A percentile compares a stretch with the other conserved stretches of the same genome.
phyloP scores from a whole-genome alignment of 495 filamentous ascomycete genomes.

The Sordaria brevicollis region DNA sequence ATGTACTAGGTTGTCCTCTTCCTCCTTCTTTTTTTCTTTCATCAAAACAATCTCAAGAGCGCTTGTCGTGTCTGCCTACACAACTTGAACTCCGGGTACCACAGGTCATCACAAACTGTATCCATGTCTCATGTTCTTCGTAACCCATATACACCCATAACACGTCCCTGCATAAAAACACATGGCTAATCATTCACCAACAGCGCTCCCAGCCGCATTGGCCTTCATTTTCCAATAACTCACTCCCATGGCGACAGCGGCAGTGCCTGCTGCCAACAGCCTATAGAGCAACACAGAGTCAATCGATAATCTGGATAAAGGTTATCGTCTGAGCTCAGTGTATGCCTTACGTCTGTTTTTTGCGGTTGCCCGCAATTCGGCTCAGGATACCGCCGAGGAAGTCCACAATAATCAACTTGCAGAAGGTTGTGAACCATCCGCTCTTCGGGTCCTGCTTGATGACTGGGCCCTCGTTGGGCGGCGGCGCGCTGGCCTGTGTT shows the following conservation, averaged over 20 bases:
- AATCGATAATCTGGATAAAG: constrained; percentile 5
- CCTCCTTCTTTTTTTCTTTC: not conserved
- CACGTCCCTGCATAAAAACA: not conserved
- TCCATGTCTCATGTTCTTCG: not conserved
- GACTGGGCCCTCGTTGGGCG: constrained; percentile 1
- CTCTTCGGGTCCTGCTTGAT: constrained; percentile 4
- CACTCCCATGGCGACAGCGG: constrained; percentile 4
- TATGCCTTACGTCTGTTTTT: constrained; percentile 14
- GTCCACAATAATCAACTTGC: constrained; percentile 22
- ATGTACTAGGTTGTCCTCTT: not conserved
- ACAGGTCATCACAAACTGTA: not conserved
- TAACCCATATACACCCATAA: not conserved
- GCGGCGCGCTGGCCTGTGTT: constrained; percentile 1
- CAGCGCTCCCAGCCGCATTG: not conserved
- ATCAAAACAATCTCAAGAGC: not conserved
- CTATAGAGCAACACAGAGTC: constrained; percentile 10
- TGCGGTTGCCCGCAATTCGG: constrained; percentile 11
- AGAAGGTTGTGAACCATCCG: constrained; percentile 19
- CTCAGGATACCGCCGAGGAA: constrained; percentile 19
- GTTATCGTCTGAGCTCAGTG: not conserved
- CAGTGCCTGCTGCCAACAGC: constrained; percentile 9
- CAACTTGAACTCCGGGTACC: not conserved
- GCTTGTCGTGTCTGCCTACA: not conserved
- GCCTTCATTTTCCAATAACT: constrained; percentile 6
- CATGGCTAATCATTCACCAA: not conserved